phyloP scores from a whole-genome alignment of 495 filamentous ascomycete genomes.

The Penicillium herquei region DNA sequence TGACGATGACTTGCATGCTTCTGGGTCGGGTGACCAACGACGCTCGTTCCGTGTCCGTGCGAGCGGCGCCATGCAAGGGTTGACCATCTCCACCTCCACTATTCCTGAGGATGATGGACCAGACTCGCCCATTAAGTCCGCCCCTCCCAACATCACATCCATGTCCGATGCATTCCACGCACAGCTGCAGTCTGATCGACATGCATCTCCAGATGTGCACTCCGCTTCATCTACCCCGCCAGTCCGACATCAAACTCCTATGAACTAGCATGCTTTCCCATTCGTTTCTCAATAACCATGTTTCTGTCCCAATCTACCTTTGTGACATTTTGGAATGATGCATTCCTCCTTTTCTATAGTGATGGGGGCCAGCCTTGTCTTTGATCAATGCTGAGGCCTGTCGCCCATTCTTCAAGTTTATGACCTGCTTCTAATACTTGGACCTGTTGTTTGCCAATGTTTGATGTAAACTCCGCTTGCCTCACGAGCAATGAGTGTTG shows the following conservation, averaged over 20 bases:
- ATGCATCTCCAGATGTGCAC: constrained; percentile 23
- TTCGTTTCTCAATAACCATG: constrained; percentile 6
- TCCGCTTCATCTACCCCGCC: constrained; percentile 21
- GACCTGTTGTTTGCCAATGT: constrained; percentile 5
- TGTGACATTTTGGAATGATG: constrained; percentile 11
- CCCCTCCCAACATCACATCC: constrained; percentile 32
- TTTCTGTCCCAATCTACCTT: constrained; percentile 19
- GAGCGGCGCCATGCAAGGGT: constrained; percentile 33
- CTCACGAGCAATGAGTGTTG: constrained; percentile 11
- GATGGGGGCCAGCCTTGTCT: background rate
- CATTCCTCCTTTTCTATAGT: constrained; percentile 5
- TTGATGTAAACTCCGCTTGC: constrained; percentile 13
- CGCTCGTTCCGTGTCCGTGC: constrained; percentile 41
- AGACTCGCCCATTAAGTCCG: constrained; percentile 32
- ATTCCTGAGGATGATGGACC: constrained; percentile 32
- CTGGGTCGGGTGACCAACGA: constrained; percentile 25
- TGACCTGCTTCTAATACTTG: background rate
- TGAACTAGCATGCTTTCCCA: constrained; percentile 11
- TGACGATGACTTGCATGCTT: constrained; percentile 32
- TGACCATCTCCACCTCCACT: constrained; percentile 34
- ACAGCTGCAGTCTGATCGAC: constrained; percentile 11
- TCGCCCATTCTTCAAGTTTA: background rate
- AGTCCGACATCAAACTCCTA: constrained; percentile 9
- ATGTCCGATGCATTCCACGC: constrained; percentile 26
- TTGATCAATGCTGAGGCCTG: background rate